phyloP scores from a whole-genome alignment of 805 yeast genomes.

The Kazachstania psychrophila region DNA sequence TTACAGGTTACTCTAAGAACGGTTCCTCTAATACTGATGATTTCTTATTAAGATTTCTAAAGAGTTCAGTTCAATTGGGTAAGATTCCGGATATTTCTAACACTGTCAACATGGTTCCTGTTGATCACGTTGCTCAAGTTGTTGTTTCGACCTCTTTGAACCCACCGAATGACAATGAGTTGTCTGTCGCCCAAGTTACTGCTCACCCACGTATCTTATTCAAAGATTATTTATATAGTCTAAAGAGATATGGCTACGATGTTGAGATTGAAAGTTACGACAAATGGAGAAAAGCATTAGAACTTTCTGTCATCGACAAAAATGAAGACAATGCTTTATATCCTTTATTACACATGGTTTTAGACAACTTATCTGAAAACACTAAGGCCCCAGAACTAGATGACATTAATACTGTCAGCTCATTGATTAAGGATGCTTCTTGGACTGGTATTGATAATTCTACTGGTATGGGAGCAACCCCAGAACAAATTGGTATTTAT shows the following conservation, averaged over 20 bases:
- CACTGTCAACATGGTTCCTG: slow-evolving; percentile 93
- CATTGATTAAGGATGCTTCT: slow-evolving; percentile 50
- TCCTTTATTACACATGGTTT: slow-evolving; percentile 88
- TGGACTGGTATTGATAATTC: slow-evolving; percentile 63
- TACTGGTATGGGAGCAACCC: slow-evolving; percentile 66
- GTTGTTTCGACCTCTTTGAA: slow-evolving; percentile 74
- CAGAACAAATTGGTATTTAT: slow-evolving; percentile 60
- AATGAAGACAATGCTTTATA: slow-evolving; percentile 77
- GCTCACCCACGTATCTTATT: slow-evolving; percentile 88
- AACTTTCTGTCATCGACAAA: slow-evolving; percentile 64
- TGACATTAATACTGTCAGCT: slow-evolving; percentile 69
- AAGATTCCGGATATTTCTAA: slow-evolving; percentile 76
- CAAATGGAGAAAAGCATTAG: slow-evolving; percentile 70
- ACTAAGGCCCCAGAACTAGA: slow-evolving; percentile 95
- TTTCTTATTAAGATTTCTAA: slow-evolving; percentile 85
- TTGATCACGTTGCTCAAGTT: slow-evolving; percentile 93
- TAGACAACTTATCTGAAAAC: slow-evolving; percentile 82
- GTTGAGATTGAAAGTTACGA: slow-evolving; percentile 57
- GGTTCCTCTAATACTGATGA: slow-evolving; percentile 97
- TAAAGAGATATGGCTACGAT: slow-evolving; percentile 64
- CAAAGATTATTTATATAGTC: slow-evolving; percentile 59
- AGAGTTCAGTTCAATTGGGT: slow-evolving; percentile 88
- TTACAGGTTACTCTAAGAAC: slow-evolving; percentile 72
- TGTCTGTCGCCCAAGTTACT: slow-evolving; percentile 88
- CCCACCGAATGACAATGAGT: slow-evolving; percentile 47